A percentile compares a stretch with the other conserved stretches of the same genome.
phyloP scores from a whole-genome alignment of 2,329 filamentous ascomycete species.

The Fusarium torreyae region DNA sequence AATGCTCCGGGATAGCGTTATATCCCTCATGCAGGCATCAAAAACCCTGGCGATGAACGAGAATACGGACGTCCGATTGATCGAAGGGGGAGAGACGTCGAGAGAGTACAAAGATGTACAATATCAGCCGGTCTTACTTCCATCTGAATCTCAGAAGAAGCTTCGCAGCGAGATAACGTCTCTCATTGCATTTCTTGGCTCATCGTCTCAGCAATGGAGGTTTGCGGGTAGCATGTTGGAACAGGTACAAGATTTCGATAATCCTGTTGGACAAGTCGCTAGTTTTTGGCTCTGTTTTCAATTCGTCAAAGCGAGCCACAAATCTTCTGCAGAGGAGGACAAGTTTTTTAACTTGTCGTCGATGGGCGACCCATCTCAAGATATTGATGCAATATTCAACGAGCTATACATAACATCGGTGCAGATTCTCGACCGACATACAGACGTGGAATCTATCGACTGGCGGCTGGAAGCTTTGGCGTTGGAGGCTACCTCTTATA shows the following conservation, averaged over 20 bases:
- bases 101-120: conserved; percentile 31
- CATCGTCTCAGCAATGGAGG: conserved; percentile 70
- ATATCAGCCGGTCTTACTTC: conserved; percentile 75
- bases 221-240: conserved; percentile 78
- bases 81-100: conserved; percentile 40
- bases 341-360: conserved; percentile 74
- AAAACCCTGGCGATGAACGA: conserved; percentile 30
- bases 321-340: conserved; percentile 69
- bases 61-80: conserved; percentile 50
- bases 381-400: conserved; percentile 66
- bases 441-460: conserved; percentile 67
- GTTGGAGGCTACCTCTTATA: conserved; percentile 83
- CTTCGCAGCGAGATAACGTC: conserved; percentile 71
- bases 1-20: conserved; percentile 82
- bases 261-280: conserved; percentile 73
- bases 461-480: conserved; percentile 85
- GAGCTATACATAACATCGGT: conserved; percentile 81
- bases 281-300: conserved; percentile 86
- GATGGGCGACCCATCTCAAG: conserved; percentile 55
- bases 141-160: conserved; percentile 75
- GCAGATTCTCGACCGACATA: conserved; percentile 69
- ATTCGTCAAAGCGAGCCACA: conserved; percentile 73
- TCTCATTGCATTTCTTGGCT: conserved; percentile 70
- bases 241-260: conserved; percentile 68
- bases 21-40: conserved; percentile 54